A percentile compares a stretch with the other conserved stretches of the same genome.
phyloP scores from a whole-genome alignment of 2,329 filamentous ascomycete species.

The Tolypocladium album region DNA sequence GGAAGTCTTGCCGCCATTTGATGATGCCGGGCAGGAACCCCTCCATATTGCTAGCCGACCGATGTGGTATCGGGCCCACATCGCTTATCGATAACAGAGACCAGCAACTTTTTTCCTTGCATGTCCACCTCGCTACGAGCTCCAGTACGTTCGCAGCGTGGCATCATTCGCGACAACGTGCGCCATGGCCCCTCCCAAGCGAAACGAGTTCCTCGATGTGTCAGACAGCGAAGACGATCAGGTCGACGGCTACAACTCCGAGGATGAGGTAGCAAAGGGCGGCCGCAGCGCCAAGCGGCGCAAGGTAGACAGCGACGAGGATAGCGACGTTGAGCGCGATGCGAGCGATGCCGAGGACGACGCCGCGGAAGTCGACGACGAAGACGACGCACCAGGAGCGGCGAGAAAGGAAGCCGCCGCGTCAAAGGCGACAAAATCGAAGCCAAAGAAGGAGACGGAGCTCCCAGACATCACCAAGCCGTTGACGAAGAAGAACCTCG shows the following conservation, averaged over 20 bases:
- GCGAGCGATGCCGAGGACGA: slow-evolving; percentile 15
- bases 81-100: neutral
- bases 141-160: neutral
- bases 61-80: neutral
- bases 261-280: slow-evolving; percentile 58
- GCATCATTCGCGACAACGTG: neutral
- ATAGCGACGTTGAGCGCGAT: slow-evolving; percentile 23
- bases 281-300: slow-evolving; percentile 51
- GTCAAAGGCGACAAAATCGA: slow-evolving; percentile 7
- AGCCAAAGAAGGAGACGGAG: slow-evolving; percentile 18
- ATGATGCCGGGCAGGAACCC: neutral
- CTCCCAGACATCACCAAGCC: slow-evolving; percentile 41
- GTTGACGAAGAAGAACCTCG: slow-evolving; percentile 57
- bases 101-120: neutral
- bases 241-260: slow-evolving; percentile 53
- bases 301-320: slow-evolving; percentile 36
- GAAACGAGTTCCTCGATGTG: slow-evolving; percentile 60
- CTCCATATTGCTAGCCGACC: neutral
- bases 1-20: neutral
- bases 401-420: slow-evolving; percentile 10
- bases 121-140: neutral
- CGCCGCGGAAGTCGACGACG: slow-evolving; percentile 11
- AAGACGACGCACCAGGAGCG: slow-evolving; percentile 10
- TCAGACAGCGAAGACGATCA: slow-evolving; percentile 48
- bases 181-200: slow-evolving; percentile 55